Evolutionary conservation across 257 asterid species (phyloP).

Genomic region (Petunia secreta): DNA sequence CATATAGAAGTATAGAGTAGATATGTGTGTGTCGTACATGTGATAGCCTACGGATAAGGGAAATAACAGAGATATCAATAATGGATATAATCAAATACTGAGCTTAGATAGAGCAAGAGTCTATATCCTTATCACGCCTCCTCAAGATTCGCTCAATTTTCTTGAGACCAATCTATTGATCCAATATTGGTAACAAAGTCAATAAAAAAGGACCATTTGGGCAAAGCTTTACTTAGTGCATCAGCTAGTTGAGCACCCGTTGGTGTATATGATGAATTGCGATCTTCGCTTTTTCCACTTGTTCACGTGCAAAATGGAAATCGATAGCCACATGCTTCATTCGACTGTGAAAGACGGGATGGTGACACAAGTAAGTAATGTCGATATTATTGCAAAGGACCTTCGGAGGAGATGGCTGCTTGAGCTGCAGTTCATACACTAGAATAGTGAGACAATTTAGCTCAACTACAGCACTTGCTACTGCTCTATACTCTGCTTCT

Average conservation of each 20-base stretch:
- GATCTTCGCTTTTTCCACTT: background rate
- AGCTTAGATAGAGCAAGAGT: background rate
- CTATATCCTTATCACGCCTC: background rate
- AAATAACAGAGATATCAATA: too few species aligned
- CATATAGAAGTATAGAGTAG: too few species aligned
- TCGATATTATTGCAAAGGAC: background rate
- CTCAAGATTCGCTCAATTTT: background rate
- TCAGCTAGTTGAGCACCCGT: background rate
- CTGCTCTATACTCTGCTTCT: background rate
- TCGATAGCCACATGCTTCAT: too few species aligned
- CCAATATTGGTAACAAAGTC: background rate
- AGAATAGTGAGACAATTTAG: background rate
- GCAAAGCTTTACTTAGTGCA: background rate
- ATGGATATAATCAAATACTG: background rate
- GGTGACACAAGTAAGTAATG: background rate
- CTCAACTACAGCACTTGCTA: background rate
- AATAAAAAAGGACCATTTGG: background rate
- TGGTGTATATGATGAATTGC: background rate
- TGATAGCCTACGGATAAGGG: too few species aligned
- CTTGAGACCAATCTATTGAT: background rate
- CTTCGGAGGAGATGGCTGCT: background rate
- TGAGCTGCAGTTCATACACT: background rate
- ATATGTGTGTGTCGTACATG: too few species aligned
- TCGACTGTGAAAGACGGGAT: too few species aligned
- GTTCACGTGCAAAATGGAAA: background rate